Evolutionary conservation across 2,329 filamentous ascomycete species (phyloP), one percentile per base, ranked within the genome.

Genomic region (Penicillium concentricum): DNA sequence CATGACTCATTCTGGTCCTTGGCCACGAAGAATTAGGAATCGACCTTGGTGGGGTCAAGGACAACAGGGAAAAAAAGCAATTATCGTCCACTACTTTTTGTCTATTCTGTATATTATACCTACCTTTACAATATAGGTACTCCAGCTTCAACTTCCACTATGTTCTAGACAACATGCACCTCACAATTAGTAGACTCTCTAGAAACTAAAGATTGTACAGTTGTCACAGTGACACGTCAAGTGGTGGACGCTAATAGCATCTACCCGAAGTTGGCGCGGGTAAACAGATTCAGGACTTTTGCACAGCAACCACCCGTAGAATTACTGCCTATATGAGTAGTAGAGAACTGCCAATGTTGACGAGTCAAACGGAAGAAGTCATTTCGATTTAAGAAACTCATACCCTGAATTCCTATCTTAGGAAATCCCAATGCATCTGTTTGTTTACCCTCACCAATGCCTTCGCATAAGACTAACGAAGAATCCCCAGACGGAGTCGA

Each of bases 181-280:
- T 18, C 41, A 28, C 24, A 13, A 16, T 22, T 22, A 32, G 8
- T 24, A 32, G 13, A 12, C 16, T 12, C 9, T 5, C 10, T 30
- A 10, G 10, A 30, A 30, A 20, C 26, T 2, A 20, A 13, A n/a
- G 22, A 18, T 15, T 28, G 32, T 2, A 38, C 16, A 32, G 20
- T 34, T 38, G 34, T 39, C 32, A 20, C 20, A 37, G 37, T 37
- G 44, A 54, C 20, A 26, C 4, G 42, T 35, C n/a, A 35, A n/a
- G 38, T 44, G 37, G 26, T 24, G 28, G 12, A 51, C 30, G 20
- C 49, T 44, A 51, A 26, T 20, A 10, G 13, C 38, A 44, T 13
- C 51, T 49, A 54, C 28, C 44, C 26, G 44, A 28, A 54, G n/a
- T 49, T 48, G 26, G 28, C 26, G 44, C 35, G 26, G 24, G 32